phyloP scores from a whole-genome alignment of 768 basidiomycete genomes.

The Cantharellus anzutake region DNA sequence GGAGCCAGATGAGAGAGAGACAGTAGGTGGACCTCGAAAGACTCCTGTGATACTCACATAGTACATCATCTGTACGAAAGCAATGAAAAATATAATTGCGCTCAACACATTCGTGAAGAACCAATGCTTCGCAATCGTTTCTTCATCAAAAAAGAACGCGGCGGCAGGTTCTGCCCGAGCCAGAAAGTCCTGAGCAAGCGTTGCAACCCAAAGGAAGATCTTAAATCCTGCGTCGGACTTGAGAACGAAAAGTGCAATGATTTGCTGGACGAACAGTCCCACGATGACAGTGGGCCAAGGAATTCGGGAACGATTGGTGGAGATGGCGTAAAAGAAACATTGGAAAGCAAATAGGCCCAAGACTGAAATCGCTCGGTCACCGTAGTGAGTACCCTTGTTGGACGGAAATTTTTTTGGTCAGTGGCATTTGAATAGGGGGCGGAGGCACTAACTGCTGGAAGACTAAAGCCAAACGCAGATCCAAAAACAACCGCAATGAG shows the following conservation, averaged over 20 bases:
- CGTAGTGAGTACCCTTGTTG: conserved; percentile 40
- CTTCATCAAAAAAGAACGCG: conserved; percentile 62
- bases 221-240: conserved; percentile 67
- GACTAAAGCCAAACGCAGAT: conserved; percentile 66
- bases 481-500: conserved; percentile 66
- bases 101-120: conserved; percentile 51
- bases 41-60: conserved; percentile 22
- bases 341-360: conserved; percentile 70
- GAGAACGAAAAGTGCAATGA: conserved; percentile 74
- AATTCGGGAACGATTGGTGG: conserved; percentile 39
- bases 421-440: neutral
- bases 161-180: conserved; percentile 47
- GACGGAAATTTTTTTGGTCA: neutral
- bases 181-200: conserved; percentile 64
- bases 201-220: conserved; percentile 71
- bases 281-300: conserved; percentile 82
- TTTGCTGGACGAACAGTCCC: conserved; percentile 71
- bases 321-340: conserved; percentile 47
- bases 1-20: neutral
- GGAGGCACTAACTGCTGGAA: conserved; percentile 27
- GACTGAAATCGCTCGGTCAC: conserved; percentile 65
- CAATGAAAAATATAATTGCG: conserved; percentile 86
- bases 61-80: conserved; percentile 82
- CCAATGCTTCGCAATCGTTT: conserved; percentile 49
- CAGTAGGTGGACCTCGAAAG: neutral